Base-by-base conservation (phyloP, 2,329 filamentous ascomycete genomes). In the Epichloe gansuensis region DNA sequence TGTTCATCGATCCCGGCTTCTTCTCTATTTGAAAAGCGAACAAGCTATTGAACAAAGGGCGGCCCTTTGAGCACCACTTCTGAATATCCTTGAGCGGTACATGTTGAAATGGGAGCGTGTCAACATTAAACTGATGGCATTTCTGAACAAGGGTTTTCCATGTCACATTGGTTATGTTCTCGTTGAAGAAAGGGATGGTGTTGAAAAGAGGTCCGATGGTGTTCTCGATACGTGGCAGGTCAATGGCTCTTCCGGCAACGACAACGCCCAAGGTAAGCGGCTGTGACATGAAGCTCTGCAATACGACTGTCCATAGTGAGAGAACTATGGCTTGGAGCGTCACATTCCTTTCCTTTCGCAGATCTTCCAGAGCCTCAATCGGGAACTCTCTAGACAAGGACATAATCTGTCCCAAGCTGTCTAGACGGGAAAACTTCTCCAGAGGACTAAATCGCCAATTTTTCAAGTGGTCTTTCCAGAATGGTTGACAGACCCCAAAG, bases 201-300 rank as follows among this genome's bases (percentile, higher is more conserved):
- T 96, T 96, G 74, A 96, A 95, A 21, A 96, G 69, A 0, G 91
- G 90, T 0, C 90, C 91, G 42, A 93, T 77, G 1, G 87, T 78
- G 23, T 73, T 63, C 46, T 89, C 84, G 2, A 82, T 76, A 2
- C 73, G 73, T 7, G 83, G 75, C 12, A 89, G 68, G 43, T 86
- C 78, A 4, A 94, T 77, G 0, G 81, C 78, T 54, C 90, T 77
- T 1, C 90, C 91, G 6, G 89, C 93, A 0, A 87, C 76, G 12
- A 96, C 76, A 21, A 94, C 70, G 1, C 91, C 91, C 13, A 90
- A 71, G 0, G 80, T 78, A 1, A 77, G 67, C 6, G 73, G 66
- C 15, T 67, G 62, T 3, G 67, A 63, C 31, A 76, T 69, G 55
- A 76, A 64, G 43, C 71, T 71, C 31, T 77, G 73, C 0, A 95